These are phyloP conservation scores for Coix lacrymajobi DNA, from an alignment of 176 grass and related monocot species.

Conservation along the genomic window DNA sequence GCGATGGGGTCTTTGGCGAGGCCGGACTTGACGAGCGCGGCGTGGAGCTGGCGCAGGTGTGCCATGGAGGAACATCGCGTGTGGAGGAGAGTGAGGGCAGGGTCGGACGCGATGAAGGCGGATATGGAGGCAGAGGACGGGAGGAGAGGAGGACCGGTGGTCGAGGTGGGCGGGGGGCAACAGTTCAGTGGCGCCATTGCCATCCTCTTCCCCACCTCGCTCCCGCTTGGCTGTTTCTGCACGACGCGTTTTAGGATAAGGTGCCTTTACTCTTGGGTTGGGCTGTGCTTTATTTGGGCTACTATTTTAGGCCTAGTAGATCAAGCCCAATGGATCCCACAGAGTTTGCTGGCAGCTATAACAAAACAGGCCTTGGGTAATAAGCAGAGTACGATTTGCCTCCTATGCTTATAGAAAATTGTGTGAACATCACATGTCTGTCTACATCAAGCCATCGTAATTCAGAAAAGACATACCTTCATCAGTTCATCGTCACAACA, in stretches of 20 bases:
- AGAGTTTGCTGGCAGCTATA: no score
- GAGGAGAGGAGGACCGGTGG: constrained; percentile 4
- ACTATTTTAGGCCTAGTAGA: neutral
- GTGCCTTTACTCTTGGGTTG: neutral
- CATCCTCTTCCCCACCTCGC: neutral
- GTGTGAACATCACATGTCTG: neutral
- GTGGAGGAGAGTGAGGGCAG: constrained; percentile 48
- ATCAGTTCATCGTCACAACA: neutral
- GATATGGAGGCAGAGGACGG: constrained; percentile 46
- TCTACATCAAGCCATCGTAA: neutral
- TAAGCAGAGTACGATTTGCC: no score
- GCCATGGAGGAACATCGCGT: constrained; percentile 55
- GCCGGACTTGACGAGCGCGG: constrained; percentile 56
- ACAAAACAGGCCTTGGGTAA: no score
- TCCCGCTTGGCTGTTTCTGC: neutral
- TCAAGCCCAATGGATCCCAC: neutral
- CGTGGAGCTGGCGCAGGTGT: constrained; percentile 71
- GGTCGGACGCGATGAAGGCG: constrained; percentile 50
- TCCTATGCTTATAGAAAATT: no score
- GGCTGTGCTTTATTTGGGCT: neutral
- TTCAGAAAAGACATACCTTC: neutral
- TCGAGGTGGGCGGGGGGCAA: neutral
- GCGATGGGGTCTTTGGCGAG: constrained; percentile 58
- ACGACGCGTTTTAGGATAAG: constrained; percentile 19
- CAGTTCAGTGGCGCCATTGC: constrained; percentile 26